Base-by-base conservation (phyloP, 2,329 filamentous ascomycete species). In the Neonectria coccinea region DNA sequence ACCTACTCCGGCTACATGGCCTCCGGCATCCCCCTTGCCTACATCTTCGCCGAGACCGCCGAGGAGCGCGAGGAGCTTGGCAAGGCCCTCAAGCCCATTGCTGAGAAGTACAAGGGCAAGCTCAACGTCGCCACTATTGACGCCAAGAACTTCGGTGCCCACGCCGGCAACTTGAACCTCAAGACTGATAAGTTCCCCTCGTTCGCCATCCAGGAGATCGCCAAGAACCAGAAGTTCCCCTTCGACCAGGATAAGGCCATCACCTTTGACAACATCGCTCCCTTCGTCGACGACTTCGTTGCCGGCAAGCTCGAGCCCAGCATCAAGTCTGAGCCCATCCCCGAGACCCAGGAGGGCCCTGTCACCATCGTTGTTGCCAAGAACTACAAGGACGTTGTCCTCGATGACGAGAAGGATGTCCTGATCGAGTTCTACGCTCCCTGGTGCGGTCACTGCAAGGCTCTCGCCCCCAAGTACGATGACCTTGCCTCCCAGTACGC, bases 381-480 rank as follows among this genome's bases (percentile, higher is more conserved):
- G 85, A 95, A 88, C 84, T 99, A 97, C 88, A 86, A 97, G 69
- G 88, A 97, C 8, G 84, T 98, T 72, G 94, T 99, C 76, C 87
- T 97, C 60, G 91, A 99, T 78, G 91, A 97, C 81, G 87, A 91
- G 79, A 98, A 98, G 91, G 96, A 99, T 81, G 96, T 99, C 64
- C 88, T 99, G 72, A 83, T 99, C 70, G 96, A 99, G 86, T 98
- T 97, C 86, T 99, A 99, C 85, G 96, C 96, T 65, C 96, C 96
- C 70, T 99, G 96, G 96, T 99, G 96, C 80, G 96, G 96, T 74
- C 96, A 99, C 89, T 99, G 96, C 93, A 98, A 98, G 89, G 94
- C 89, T 81, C 91, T 99, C 67, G 95, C 96, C 62, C 96, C 96
- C 76, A 91, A 97, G 81, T 99, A 97, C 82, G 96, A 99, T 69